Base-by-base conservation (phyloP, 257 asterid species). In the Penstemon newberryi region DNA sequence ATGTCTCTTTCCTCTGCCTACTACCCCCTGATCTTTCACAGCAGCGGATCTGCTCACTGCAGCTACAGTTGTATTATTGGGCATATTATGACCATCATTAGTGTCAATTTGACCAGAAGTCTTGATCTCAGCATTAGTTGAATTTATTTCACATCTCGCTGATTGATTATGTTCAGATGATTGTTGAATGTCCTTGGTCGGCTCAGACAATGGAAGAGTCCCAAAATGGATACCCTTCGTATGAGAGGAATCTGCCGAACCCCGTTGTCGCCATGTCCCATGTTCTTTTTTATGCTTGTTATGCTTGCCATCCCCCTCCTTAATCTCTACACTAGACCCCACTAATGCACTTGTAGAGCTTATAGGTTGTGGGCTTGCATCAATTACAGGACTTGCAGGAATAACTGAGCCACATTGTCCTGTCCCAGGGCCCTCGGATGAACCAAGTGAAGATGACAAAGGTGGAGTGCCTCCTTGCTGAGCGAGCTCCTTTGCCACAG, bases 401-500 rank as follows among this genome's bases (percentile, higher is more conserved):
- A 56, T 70, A 61, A 63, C 72, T n/a, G 75, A 80, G 37, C 64
- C 83, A 13, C 68, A 68, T 51, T 77, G 82, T 40, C 62, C 81
- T 65, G 66, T 77, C 60, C 72, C 81, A 65, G 67, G 52, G 69
- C 66, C 77, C 65, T 74, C 91, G 12, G 82, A 62, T 45, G 77
- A 67, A 67, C 69, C 67, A 67, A 58, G 51, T 4, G 86, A 73
- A 73, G 86, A 72, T 38, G 78, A 44, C 66, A 57, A 41, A 25
- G 78, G 79, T 56, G 78, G 87, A 60, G 74, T 6, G 54, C 75
- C 79, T 66, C 76, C 89, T 77, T 85, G 96, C 76, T 94, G 96
- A 63, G 99, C 94, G 70, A 90, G 81, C 77, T 93, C 97, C 74
- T 85, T 82, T 3, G 95, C 97, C 51, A 89, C 96, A 3, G 97